These are phyloP conservation scores for Solanum etuberosum DNA, from an alignment of 257 asterid species.

Conservation along the genomic window DNA sequence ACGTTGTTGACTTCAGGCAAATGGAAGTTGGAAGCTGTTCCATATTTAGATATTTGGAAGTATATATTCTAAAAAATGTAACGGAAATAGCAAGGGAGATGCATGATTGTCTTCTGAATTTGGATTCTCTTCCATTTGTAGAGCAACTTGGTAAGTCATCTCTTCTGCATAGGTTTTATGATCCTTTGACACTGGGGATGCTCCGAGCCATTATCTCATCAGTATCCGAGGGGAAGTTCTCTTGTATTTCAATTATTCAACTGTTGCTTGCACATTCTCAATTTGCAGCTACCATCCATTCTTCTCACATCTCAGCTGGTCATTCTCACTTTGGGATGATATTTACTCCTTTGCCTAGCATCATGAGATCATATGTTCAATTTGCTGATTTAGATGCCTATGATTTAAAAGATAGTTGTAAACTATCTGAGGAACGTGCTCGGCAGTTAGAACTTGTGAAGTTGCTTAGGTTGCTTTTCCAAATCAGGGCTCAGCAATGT, in stretches of 20 bases:
- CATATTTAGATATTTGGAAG: constrained; percentile 55
- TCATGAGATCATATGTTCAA: constrained; percentile 36
- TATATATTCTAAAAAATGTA: constrained; percentile 40
- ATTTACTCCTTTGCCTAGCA: constrained; percentile 61
- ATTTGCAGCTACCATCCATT: constrained; percentile 35
- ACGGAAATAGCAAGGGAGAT: constrained; percentile 36
- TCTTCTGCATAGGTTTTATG: constrained; percentile 76
- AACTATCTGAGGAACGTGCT: constrained; percentile 18
- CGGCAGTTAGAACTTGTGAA: constrained; percentile 60
- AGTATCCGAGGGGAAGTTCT: constrained; percentile 51
- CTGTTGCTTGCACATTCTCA: constrained; percentile 73
- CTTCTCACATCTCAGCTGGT: constrained; percentile 28
- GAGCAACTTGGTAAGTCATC: constrained; percentile 51
- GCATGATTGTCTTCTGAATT: constrained; percentile 40
- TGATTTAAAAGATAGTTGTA: constrained; percentile 16
- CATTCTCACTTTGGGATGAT: constrained; percentile 47
- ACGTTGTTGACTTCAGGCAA: constrained; percentile 19
- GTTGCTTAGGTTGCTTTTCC: constrained; percentile 63
- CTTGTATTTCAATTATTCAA: constrained; percentile 48
- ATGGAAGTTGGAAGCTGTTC: constrained; percentile 24
- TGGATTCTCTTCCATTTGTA: constrained; percentile 53
- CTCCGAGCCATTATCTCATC: constrained; percentile 45
- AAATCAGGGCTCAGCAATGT: constrained; percentile 30
- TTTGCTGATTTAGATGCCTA: constrained; percentile 8
- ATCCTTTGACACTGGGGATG: constrained; percentile 49